phyloP scores from a whole-genome alignment of 164 flowering plant genomes.

The Chimonanthus praecox region DNA sequence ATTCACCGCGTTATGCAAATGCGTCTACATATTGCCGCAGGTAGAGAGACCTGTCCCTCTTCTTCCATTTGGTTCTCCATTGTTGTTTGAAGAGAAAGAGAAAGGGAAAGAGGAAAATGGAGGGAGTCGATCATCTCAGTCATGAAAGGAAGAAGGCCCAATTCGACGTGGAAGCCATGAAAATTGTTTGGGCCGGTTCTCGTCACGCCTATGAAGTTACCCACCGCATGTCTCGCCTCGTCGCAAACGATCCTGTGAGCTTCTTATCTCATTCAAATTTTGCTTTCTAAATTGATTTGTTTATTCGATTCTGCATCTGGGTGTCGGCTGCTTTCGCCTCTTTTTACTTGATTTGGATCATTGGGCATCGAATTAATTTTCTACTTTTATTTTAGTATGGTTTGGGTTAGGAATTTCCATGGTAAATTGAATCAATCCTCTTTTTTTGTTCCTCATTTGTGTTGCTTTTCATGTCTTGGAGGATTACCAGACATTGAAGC shows the following conservation, averaged over 20 bases:
- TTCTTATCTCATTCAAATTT: not conserved
- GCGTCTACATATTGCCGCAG: not conserved
- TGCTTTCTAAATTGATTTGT: not conserved
- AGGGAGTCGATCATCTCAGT: conserved; percentile 59
- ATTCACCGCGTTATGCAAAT: too few relatives aligned
- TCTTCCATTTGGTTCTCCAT: not conserved
- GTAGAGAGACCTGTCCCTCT: not conserved
- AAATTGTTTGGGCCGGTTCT: conserved; percentile 98
- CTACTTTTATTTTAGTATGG: not conserved
- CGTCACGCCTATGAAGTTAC: conserved; percentile 51
- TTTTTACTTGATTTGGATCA: not conserved
- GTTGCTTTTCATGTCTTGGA: too few relatives aligned
- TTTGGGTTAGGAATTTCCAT: not conserved
- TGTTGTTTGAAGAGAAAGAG: not conserved
- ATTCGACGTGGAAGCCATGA: conserved; percentile 90
- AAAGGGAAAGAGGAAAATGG: conserved; percentile 26
- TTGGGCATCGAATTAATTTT: not conserved
- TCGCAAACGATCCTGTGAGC: conserved; percentile 80
- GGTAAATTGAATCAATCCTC: not conserved
- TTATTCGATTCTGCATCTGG: not conserved
- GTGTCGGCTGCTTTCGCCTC: not conserved
- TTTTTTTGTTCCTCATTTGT: not conserved
- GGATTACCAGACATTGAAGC: too few relatives aligned
- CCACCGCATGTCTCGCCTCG: conserved; percentile 80
- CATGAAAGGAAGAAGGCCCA: conserved; percentile 61